Conservation (phyloP, 2,329 filamentous ascomycete species). For the Phialocephala sp. region DNA sequence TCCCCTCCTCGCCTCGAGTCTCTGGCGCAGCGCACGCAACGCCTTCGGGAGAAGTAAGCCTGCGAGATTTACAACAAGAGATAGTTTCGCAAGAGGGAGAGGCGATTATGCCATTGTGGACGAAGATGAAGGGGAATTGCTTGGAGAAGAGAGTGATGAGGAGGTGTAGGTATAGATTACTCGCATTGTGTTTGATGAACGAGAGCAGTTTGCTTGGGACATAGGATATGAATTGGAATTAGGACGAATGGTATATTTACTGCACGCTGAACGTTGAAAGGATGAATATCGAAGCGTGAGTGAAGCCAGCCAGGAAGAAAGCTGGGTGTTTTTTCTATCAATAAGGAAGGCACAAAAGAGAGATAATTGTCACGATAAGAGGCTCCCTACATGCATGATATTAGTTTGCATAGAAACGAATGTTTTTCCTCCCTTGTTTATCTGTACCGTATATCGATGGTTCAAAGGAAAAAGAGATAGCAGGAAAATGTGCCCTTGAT, state of each 20-base stretch:
- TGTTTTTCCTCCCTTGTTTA: not conserved
- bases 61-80: constrained; percentile 78
- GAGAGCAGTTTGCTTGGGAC: not conserved
- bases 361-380: not conserved
- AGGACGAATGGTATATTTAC: constrained; percentile 3
- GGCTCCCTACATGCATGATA: not conserved
- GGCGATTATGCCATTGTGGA: constrained; percentile 90
- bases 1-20: constrained; percentile 72
- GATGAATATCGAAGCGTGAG: too few species aligned
- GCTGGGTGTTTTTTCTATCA: not conserved
- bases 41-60: constrained; percentile 55
- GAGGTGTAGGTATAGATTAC: constrained; percentile 60
- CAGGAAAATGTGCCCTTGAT: not conserved
- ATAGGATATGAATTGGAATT: constrained; percentile 1
- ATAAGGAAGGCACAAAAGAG: not conserved
- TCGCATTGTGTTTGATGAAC: not conserved
- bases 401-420: not conserved
- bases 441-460: constrained; percentile 4
- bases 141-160: constrained; percentile 93
- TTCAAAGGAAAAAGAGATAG: not conserved
- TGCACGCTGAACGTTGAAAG: not conserved
- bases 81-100: constrained; percentile 84
- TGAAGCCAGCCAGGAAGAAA: too few species aligned
- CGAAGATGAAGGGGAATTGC: constrained; percentile 90
- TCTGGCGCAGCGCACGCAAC: constrained; percentile 70